Percentiles rank a stretch among this genome's conserved stretches.
Conservation (phyloP, 1,284 basidiomycete genomes). For the Ustilago crameri region DNA sequence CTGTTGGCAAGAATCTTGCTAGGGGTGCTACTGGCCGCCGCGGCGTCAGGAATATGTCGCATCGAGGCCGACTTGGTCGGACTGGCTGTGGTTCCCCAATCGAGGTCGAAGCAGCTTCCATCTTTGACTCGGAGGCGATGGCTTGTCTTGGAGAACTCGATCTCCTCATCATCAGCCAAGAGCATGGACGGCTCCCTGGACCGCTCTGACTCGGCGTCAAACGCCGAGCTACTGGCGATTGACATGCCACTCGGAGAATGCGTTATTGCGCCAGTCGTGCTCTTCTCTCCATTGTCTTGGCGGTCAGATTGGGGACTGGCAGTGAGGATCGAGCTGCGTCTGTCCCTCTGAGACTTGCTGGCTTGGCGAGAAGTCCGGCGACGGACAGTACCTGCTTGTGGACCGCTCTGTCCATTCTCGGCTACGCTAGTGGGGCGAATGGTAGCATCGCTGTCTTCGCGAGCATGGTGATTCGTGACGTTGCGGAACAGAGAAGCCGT, state of each 20-base stretch:
- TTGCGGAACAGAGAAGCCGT: constrained; percentile 3
- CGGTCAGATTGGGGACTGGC: constrained; percentile 28
- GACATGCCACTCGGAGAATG: constrained; percentile 25
- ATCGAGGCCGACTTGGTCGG: constrained; percentile 19
- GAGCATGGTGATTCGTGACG: constrained; percentile 22
- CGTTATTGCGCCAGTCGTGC: background rate
- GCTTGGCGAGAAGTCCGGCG: constrained; percentile 12
- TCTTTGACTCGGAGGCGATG: constrained; percentile 45
- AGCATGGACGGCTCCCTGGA: constrained; percentile 54
- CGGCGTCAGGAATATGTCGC: background rate
- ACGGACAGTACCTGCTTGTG: constrained; percentile 14
- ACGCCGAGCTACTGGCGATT: constrained; percentile 14
- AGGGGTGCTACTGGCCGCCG: background rate
- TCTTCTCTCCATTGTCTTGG: background rate
- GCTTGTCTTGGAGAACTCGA: constrained; percentile 27
- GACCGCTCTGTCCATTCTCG: background rate
- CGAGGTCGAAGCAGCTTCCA: constrained; percentile 54
- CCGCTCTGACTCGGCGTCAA: constrained; percentile 17
- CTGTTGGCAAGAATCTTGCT: too few species aligned
- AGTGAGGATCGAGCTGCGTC: constrained; percentile 42
- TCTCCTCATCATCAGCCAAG: constrained; percentile 23
- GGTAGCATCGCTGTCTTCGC: constrained; percentile 47
- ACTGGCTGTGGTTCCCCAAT: constrained; percentile 23
- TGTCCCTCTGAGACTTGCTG: constrained; percentile 18
- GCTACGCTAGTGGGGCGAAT: constrained; percentile 28